Evolutionary conservation across 78 protist genomes (phyloP).

Genomic region (Neovahlkampfia damariscottae): DNA sequence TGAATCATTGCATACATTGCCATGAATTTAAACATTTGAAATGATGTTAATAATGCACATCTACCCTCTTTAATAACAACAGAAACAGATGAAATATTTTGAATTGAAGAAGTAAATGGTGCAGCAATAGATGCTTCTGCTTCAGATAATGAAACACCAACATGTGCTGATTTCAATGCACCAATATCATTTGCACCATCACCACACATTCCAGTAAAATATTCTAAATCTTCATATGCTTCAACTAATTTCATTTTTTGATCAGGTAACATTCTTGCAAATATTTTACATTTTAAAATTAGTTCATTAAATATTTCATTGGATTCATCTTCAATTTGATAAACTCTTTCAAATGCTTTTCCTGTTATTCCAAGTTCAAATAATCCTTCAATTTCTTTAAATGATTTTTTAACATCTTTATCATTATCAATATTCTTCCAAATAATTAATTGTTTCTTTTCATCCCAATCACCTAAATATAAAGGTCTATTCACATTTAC

Average conservation of each 20-base stretch:
- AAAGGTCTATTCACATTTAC: background rate
- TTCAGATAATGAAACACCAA: constrained; percentile 70
- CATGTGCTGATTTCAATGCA: constrained; percentile 95
- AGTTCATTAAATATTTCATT: background rate
- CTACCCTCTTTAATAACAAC: constrained; percentile 79
- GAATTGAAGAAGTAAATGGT: constrained; percentile 85
- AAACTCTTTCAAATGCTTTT: background rate
- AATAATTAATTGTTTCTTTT: background rate
- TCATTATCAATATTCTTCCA: background rate
- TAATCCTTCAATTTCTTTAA: background rate
- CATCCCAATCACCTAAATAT: background rate
- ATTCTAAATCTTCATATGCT: constrained; percentile 44
- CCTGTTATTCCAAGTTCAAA: background rate
- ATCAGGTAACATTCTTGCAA: background rate
- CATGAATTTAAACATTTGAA: constrained; percentile 86
- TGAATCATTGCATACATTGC: constrained; percentile 84
- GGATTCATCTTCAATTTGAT: background rate
- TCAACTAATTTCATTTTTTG: constrained; percentile 21
- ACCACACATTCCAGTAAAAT: constrained; percentile 93
- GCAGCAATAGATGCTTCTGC: constrained; percentile 96
- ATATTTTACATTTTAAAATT: background rate
- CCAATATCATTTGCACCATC: constrained; percentile 99
- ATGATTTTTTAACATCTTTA: background rate
- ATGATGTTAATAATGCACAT: constrained; percentile 83
- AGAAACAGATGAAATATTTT: constrained; percentile 9